Evolutionary conservation across 495 filamentous ascomycete genomes (phyloP), one percentile per base, ranked within the genome.

Genomic region (Aspergillus steynii): DNA sequence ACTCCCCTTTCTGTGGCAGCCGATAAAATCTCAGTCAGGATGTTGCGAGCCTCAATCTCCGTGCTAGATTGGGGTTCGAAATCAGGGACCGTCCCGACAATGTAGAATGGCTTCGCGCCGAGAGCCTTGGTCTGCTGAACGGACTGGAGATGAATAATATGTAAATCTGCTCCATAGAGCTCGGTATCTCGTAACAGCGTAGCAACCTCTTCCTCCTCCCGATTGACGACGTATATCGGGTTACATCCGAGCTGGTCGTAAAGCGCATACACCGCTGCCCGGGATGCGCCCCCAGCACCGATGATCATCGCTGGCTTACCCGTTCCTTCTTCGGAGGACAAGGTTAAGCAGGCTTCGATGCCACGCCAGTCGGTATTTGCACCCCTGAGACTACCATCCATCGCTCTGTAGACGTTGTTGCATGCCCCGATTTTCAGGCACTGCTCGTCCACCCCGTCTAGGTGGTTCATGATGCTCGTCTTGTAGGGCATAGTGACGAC

Each of bases 401-500:
- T 68, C 65, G 26, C 80, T 74, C 83, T 69, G 72, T 87, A 90
- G 25, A 90, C 72, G n/a, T 87, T 90, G 73, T 91, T 90, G 68
- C 83, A 82, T 46, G 86, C 86, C 29, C 86, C 85, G 25, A 89
- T 83, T 28, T 77, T 81, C 20, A 71, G 74, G 20, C 74, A 84
- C 58, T 86, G 79, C 1, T 81, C 77, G 10, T 86, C 87, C n/a
- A 86, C 65, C 34, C 80, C 76, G 71, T 90, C 86, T 5, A 89
- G 81, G 54, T 85, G 74, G 1, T 75, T 72, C 64, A 89, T 79
- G 55, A 90, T 85, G 29, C 79, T 74, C 20, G 86, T 76, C 68
- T 91, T 91, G 75, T 86, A 80, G 0, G 87, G 87, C 87, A 90
- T 90, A 32, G 85, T 91, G 31, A 89, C 80, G 8, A 84, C 83